Conservation (phyloP, 345 rosid genomes). For the Chamaenerion angustifolium region DNA sequence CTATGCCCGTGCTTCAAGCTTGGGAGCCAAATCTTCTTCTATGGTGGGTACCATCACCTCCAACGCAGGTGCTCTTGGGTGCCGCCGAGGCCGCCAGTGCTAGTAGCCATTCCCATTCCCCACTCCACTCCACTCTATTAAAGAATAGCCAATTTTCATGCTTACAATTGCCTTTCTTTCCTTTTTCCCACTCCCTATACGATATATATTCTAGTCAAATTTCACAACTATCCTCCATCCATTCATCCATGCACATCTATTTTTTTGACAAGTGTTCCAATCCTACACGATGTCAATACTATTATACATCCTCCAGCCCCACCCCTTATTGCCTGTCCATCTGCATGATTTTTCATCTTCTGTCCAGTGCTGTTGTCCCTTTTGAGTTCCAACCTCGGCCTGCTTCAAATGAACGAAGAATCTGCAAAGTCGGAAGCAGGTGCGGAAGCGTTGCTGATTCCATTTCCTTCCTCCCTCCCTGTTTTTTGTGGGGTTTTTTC, state of each 20-base stretch:
- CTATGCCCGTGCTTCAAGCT: constrained; percentile 19
- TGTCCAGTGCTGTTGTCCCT: constrained; percentile 2
- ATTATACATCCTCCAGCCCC: constrained; percentile 1
- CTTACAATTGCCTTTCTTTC: not conserved
- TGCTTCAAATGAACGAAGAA: constrained; percentile 6
- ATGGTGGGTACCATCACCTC: constrained; percentile 15
- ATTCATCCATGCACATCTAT: too few relatives aligned
- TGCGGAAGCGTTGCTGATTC: constrained; percentile 16
- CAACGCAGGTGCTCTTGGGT: constrained; percentile 7
- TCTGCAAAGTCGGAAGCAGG: constrained; percentile 7
- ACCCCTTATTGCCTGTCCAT: not conserved
- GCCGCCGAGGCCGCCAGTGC: constrained; percentile 16
- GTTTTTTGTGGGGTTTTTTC: not conserved
- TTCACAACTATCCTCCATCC: too few relatives aligned
- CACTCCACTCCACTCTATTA: not conserved
- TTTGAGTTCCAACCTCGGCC: constrained; percentile 17
- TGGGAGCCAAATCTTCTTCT: constrained; percentile 16
- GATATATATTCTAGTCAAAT: not conserved
- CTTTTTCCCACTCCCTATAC: not conserved
- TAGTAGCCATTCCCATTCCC: not conserved
- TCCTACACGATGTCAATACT: constrained; percentile 12
- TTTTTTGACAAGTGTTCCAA: constrained; percentile 12
- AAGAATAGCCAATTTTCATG: not conserved
- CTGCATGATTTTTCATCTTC: not conserved
- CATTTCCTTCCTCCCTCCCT: not conserved